Conservation (phyloP, 1,284 basidiomycete species). For the Naganishia albida region DNA sequence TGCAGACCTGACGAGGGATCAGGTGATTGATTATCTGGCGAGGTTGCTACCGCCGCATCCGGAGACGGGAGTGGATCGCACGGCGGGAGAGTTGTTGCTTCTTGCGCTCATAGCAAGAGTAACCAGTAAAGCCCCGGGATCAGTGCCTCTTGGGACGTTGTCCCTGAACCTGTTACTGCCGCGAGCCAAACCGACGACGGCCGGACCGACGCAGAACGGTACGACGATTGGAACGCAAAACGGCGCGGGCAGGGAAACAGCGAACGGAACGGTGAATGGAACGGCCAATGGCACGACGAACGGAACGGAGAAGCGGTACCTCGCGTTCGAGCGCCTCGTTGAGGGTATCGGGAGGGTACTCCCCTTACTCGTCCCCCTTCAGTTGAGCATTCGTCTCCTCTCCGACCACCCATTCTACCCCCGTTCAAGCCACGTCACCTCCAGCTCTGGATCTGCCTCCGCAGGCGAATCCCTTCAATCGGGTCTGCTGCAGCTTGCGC, state of each 20-base stretch:
- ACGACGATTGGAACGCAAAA: neutral
- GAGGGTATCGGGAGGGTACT: conserved; percentile 31
- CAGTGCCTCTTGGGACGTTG: conserved; percentile 45
- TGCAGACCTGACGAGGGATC: conserved; percentile 33
- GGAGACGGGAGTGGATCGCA: conserved; percentile 38
- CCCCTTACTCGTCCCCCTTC: conserved; percentile 41
- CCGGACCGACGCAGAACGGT: neutral
- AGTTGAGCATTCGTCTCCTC: conserved; percentile 45
- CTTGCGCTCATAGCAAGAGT: conserved; percentile 46
- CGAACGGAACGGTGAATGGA: too few relatives aligned
- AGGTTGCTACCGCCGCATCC: conserved; percentile 36
- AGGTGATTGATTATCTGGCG: conserved; percentile 44
- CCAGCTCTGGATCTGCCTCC: conserved; percentile 34
- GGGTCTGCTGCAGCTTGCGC: conserved; percentile 48
- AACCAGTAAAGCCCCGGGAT: conserved; percentile 37
- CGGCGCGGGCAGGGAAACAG: too few relatives aligned
- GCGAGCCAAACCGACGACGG: neutral
- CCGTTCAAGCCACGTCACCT: conserved; percentile 13
- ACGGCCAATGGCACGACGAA: too few relatives aligned
- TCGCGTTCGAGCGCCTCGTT: conserved; percentile 16
- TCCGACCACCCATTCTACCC: conserved; percentile 46
- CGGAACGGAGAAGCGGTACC: neutral
- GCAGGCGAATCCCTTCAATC: conserved; percentile 39
- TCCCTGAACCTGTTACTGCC: conserved; percentile 41
- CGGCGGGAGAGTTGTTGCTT: conserved; percentile 47